Base-by-base conservation (phyloP, 1,284 basidiomycete species). In the Sporisorium exsertum region DNA sequence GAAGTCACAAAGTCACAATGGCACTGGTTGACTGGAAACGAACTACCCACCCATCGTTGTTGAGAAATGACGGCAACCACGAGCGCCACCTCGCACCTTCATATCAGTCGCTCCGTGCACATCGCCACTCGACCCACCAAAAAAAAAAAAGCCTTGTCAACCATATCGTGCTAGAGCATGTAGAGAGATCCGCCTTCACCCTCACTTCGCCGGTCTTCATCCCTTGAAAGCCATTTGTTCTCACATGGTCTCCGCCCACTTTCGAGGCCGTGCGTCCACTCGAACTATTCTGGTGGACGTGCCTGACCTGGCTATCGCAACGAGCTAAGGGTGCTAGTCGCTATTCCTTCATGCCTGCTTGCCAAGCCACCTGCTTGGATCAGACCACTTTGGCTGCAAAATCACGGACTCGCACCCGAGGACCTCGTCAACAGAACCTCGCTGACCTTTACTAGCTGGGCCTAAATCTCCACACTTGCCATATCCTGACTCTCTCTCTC, bases 241-340 rank as follows among this genome's bases (percentile, higher is more conserved):
- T 43, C 40, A 9, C 40, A 20, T 20, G 40, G 18, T n/a, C 20
- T 43, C 10, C 24, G 8, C 29, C 29, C 29, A n/a, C 29, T 32
- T n/a, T 32, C 49, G 49, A 50, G 27, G 29, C 49, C 49, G n/a
- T 50, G 49, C 49, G 49, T 50, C 49, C 49, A 50, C 27, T 27
- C 9, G 49, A 12, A 6, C n/a, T 50, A 8, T 20, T 50, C 4
- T 50, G 27, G 46, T n/a, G 26, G 3, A 29, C 16, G 47, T 50
- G n/a, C n/a, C n/a, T 50, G 27, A 20, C 26, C 18, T 1, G 29
- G 10, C 18, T 10, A 24, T 29, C 20, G 27, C n/a, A 2, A 32
- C 27, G n/a, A 20, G 49, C 13, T 3, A 24, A 29, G n/a, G 27
- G 9, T 16, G 49, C 29, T n/a, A 32, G 47, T 5, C 26, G 4